Percentiles rank a stretch among this genome's conserved stretches.
These are phyloP conservation scores for Atkinsonella hypoxylon DNA, from an alignment of 2,329 filamentous ascomycete genomes.

Conservation along the genomic window DNA sequence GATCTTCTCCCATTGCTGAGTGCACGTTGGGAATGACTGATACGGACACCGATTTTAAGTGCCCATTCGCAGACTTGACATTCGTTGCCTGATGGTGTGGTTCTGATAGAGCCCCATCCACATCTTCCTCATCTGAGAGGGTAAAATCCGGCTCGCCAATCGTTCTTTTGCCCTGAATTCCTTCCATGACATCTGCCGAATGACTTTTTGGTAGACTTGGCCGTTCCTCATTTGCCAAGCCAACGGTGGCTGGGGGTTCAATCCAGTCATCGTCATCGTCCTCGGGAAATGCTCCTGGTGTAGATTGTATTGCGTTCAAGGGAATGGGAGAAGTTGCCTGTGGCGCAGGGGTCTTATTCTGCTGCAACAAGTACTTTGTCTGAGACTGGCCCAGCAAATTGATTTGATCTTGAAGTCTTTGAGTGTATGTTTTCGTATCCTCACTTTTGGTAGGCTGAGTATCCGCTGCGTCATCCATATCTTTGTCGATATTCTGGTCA, in stretches of 20 bases:
- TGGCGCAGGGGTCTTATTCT: conserved; percentile 18
- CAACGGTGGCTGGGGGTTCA: conserved; percentile 31
- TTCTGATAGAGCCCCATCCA: not conserved
- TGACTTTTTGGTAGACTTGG: conserved; percentile 47
- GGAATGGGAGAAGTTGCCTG: conserved; percentile 17
- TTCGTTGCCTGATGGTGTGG: not conserved
- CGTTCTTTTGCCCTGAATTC: conserved; percentile 35
- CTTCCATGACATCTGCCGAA: conserved; percentile 50
- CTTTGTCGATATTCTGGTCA: conserved; percentile 41
- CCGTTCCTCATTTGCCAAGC: conserved; percentile 23
- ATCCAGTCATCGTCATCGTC: conserved; percentile 55
- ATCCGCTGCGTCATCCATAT: conserved; percentile 31
- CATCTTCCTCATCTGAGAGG: conserved; percentile 4
- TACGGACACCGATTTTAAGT: conserved; percentile 33
- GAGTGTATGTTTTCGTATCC: conserved; percentile 71
- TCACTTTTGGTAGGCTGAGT: conserved; percentile 27
- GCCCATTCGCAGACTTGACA: conserved; percentile 6
- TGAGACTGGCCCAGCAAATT: conserved; percentile 55
- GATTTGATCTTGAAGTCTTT: conserved; percentile 85
- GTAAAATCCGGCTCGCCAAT: conserved; percentile 30
- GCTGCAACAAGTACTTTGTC: conserved; percentile 27
- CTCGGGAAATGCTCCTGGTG: conserved; percentile 49
- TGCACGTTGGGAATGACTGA: conserved; percentile 33
- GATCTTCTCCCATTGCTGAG: conserved; percentile 11
- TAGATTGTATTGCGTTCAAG: conserved; percentile 25